Base-by-base conservation (phyloP, 176 grass and related monocot species). In the Aegilops sharonensis region DNA sequence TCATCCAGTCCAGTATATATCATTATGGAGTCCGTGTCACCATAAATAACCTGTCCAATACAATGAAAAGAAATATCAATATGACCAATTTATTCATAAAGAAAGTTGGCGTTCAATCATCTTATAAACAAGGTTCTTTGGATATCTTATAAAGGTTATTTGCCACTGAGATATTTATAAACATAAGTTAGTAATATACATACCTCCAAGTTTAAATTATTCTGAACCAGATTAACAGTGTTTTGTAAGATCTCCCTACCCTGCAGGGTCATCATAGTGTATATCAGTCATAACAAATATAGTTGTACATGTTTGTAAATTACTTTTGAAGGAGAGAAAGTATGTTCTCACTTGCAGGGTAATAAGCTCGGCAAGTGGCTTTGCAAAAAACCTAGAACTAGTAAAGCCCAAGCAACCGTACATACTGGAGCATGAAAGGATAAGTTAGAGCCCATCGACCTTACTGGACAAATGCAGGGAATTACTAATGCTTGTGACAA, bases 21-120 rank as follows among this genome's bases (percentile, higher is more conserved):
- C 97, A 99, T 99, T 70, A 99, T 99, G 32, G 97, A 99, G 81
- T 99, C 97, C 23, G 97, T 99, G 75, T 99, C 97, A 2, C 97
- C 97, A 79, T 99, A 99, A 84, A 99, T 99, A 81, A 99, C 96
- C 93, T 98, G 88, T 81, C 64, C 67, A 48, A 4, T 50, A 69
- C 20, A 84, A 77, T 67, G 69, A 90, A 84, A 78, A 84, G 6
- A 32, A 73, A 84, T 30, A 86, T 61, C 21, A 85, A 83, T 45
- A 52, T 1, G 68, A 8, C 3, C 9, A 78, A 61, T 47, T 78
- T 82, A 68, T 83, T 69, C 59, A 71, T 21, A 42, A 85, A 81
- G 63, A 73, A 73, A 68, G 87, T 12, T 84, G 17, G 21, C 20
- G 10, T n/a, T 65, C 12, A 63, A 79, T 12, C 40, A 39, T 66